Evolutionary conservation across 306 rosid genomes (phyloP).

Genomic region (Lagenaria siceraria): DNA sequence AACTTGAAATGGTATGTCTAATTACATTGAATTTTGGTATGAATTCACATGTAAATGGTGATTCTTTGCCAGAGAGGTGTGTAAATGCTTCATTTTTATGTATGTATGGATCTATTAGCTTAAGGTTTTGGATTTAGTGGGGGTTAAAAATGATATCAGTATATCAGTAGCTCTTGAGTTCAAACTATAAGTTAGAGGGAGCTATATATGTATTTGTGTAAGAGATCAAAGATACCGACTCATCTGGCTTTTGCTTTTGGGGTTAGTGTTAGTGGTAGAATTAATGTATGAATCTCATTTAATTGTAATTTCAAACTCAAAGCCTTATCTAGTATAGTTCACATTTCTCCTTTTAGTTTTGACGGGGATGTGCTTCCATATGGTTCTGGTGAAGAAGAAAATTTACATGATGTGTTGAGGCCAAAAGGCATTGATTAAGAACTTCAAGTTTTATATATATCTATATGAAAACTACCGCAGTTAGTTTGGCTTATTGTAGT

Average conservation of each 20-base stretch:
- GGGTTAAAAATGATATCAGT: no score
- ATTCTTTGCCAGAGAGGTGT: neutral
- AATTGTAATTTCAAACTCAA: neutral
- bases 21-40: neutral
- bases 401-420: neutral
- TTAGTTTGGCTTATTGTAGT: neutral
- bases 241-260: no score
- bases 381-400: neutral
- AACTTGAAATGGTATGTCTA: conserved; percentile 76
- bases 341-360: neutral
- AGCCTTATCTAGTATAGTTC: neutral
- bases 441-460: neutral
- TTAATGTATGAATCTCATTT: neutral
- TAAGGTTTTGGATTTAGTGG: neutral
- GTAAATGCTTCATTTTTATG: neutral
- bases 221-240: neutral
- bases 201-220: no score
- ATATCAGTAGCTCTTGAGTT: neutral
- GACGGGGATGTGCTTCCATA: neutral
- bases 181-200: neutral
- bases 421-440: neutral
- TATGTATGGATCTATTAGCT: neutral
- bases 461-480: neutral
- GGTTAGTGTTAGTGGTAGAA: neutral
- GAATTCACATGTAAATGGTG: neutral